Base-by-base conservation (phyloP, 164 flowering plant genomes). In the Dillenia suffruticosa region DNA sequence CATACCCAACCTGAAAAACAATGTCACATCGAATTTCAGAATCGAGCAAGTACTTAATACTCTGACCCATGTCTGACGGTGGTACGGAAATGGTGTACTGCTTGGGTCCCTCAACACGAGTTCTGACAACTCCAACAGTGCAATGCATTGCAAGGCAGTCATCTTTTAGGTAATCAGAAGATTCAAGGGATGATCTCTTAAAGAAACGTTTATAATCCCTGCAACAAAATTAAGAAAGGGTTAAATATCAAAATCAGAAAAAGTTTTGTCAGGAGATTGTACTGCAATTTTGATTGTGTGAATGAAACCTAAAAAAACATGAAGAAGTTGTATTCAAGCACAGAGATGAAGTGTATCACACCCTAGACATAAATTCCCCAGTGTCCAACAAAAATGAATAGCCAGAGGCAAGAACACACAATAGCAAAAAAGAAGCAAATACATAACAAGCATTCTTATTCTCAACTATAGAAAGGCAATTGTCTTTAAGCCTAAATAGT, bases 171-270 rank as follows among this genome's bases (percentile, higher is more conserved):
- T 66, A 92, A 57, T 87, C 92, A 8, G 98, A 92, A 53, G 79
- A 59, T 71, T 90, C 98, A 47, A 92, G 61, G 58, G 65, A 56
- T 46, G 75, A 54, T 68, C 98, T 84, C 70, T 83, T 77, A 61
- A 78, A 87, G 74, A 90, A 92, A 8, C 96, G 90, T 71, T 90
- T 90, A 76, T 90, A 92, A 40, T 96, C 96, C 98, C 98, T 92
- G 79, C 49, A 74, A 61, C 7, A 53, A 26, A 68, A 26, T 47
- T 57, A 57, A 48, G 44, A 14, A 55, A 19, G 14, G 43, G 13
- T 46, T 17, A 15, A 32, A 19, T 12, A 26, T 46, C 32, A 59
- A 51, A 46, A n/a, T 26, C 12, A 40, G 44, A 24, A 14, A 51
- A 10, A 32, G 40, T 32, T 32, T 32, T 32, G 7, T 32, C 40